A percentile compares a stretch with the other conserved stretches of the same genome.
phyloP scores from a whole-genome alignment of 1,284 basidiomycete genomes.

The Trichosporon asahii region DNA sequence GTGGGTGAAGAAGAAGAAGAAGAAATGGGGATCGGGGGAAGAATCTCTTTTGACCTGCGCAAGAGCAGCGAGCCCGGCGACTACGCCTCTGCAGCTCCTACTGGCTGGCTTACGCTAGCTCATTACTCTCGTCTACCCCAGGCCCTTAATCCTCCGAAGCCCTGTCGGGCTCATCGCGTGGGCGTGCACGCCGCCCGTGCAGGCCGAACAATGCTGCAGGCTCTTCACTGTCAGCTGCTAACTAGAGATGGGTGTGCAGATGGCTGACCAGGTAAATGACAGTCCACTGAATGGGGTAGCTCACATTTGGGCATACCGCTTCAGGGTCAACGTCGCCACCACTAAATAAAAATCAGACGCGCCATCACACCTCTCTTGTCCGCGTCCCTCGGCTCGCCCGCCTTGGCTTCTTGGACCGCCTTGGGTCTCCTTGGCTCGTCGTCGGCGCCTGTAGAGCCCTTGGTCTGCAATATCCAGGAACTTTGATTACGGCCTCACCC shows the following conservation, averaged over 20 bases:
- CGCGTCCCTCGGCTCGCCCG: background rate
- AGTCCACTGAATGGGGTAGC: background rate
- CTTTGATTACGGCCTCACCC: background rate
- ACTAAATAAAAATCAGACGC: constrained; percentile 5
- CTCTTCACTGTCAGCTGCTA: background rate
- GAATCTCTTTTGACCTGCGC: background rate
- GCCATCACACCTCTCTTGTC: background rate
- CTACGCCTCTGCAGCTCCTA: background rate
- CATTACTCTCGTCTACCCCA: background rate
- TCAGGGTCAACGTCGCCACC: background rate
- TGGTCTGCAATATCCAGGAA: background rate
- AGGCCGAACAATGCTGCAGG: background rate
- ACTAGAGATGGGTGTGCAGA: background rate
- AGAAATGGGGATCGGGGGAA: constrained; percentile 5
- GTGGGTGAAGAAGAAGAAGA: background rate
- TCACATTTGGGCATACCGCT: background rate
- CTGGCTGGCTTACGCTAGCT: constrained; percentile 2
- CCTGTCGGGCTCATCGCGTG: background rate
- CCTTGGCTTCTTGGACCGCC: background rate
- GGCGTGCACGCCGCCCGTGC: background rate
- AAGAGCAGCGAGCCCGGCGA: background rate
- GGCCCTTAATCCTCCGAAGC: background rate
- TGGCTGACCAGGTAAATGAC: background rate
- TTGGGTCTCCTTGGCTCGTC: background rate
- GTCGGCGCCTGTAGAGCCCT: background rate